Evolutionary conservation across 139 green algal species (phyloP), one percentile per base, ranked within the genome.

Genomic region (Pleodorina starrii): DNA sequence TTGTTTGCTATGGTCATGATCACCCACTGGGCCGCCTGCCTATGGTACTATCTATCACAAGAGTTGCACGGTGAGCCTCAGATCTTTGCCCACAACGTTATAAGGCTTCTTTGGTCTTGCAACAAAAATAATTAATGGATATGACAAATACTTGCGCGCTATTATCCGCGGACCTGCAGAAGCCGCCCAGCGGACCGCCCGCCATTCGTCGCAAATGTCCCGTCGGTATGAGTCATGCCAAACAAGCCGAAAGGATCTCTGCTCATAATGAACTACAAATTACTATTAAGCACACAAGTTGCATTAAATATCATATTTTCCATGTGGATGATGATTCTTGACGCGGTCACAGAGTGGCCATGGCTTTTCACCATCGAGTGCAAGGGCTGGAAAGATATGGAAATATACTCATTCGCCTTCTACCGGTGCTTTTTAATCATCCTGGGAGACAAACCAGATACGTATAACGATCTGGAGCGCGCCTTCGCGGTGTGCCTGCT

Each of bases 361-460:
- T 84, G 76, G 76, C 32, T 48, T 5, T 71, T 71, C 17, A 19
- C 36, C 16, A 40, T 66, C 1, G 25, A 69, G 6, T 84, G 76
- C 36, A 7, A 3, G 21, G 32, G 50, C 16, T 84, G 76, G 38
- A 2, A n/a, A 4, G 48, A 71, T 14, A 5, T 10, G 32, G 48
- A 48, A 5, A 54, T 68, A 5, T 84, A 84, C 46, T 11, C 71
- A 29, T 48, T 84, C n/a, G 60, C 40, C 42, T 86, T 86, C 38
- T 86, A 86, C 54, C 57, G 40, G 17, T 75, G 51, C 59, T 86
- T 86, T 57, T 57, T 86, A 57, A 57, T 86, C n/a, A 69, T 86
- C 35, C 40, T 86, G 40, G 79, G 79, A 23, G 79, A 86, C 38
- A 19, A 38, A 44, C 79, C 79, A 1, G 79, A 76, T 5, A 50